These are phyloP conservation scores for Alternaria atra DNA, from an alignment of 2,329 filamentous ascomycete species.

Conservation along the genomic window DNA sequence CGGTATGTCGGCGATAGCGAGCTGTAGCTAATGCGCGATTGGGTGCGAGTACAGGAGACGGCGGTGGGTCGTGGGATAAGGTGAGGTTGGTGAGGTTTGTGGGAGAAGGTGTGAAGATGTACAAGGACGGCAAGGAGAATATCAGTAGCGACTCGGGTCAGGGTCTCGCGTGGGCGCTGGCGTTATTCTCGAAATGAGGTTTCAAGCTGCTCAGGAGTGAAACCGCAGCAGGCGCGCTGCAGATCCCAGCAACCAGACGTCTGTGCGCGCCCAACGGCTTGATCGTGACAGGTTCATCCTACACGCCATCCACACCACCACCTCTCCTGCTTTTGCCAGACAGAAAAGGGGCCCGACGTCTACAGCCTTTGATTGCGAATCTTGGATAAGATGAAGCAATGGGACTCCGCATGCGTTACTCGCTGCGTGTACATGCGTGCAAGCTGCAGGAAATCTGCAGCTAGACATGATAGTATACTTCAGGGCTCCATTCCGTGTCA, in stretches of 20 bases:
- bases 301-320: slow-evolving; percentile 8
- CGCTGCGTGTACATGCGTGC: slow-evolving; percentile 10
- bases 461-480: slow-evolving; percentile 4
- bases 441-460: slow-evolving; percentile 15
- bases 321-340: slow-evolving; percentile 1
- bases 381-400: slow-evolving; percentile 17
- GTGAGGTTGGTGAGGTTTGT: not conserved
- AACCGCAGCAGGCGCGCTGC: slow-evolving; percentile 15
- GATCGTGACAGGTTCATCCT: slow-evolving; percentile 10
- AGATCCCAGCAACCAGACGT: slow-evolving; percentile 12
- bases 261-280: slow-evolving; percentile 14
- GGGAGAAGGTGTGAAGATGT: not conserved
- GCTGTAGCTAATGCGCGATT: slow-evolving; percentile 5
- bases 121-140: not conserved
- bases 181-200: slow-evolving; percentile 15
- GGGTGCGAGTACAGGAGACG: slow-evolving; percentile 1
- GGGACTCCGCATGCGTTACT: slow-evolving; percentile 9
- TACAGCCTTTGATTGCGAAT: slow-evolving; percentile 15
- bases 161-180: slow-evolving; percentile 12
- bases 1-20: slow-evolving; percentile 2
- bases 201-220: slow-evolving; percentile 20
- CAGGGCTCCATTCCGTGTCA: slow-evolving; percentile 15
- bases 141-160: slow-evolving; percentile 4
- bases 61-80: not conserved
- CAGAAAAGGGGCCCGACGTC: slow-evolving; percentile 3